Percentiles rank a stretch among this genome's conserved stretches.
Evolutionary conservation across 371 early-diverging fungal genomes (phyloP).

Genomic region (Rhizopus stolonifer): DNA sequence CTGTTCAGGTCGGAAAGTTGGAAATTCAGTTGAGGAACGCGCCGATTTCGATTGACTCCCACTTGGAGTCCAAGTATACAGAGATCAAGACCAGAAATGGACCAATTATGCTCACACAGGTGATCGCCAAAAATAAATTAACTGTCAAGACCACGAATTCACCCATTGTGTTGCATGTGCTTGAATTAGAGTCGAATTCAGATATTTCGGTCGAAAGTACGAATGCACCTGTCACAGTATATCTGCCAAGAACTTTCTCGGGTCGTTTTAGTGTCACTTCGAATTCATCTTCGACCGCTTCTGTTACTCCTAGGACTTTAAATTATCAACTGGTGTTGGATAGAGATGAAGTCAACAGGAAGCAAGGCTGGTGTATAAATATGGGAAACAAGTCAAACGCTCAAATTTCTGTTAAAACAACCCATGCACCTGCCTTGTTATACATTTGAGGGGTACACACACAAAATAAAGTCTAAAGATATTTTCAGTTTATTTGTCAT

Average conservation of each 20-base stretch:
- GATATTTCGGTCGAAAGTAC: conserved; percentile 5
- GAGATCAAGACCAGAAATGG: conserved; percentile 16
- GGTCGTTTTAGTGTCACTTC: conserved; percentile 5
- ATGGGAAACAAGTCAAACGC: conserved; percentile 6
- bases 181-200: conserved; percentile 1
- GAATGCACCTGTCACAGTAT: conserved; percentile 13
- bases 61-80: background rate
- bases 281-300: background rate
- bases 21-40: background rate
- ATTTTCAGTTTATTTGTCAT: too few relatives aligned
- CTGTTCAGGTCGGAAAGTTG: background rate
- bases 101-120: conserved; percentile 7
- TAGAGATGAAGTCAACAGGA: conserved; percentile 3
- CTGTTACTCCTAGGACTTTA: background rate
- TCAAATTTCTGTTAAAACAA: conserved; percentile 12
- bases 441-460: too few relatives aligned
- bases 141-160: conserved; percentile 13
- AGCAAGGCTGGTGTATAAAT: conserved; percentile 14
- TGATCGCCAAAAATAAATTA: background rate
- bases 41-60: background rate
- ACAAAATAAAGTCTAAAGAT: too few relatives aligned
- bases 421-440: conserved; percentile 14
- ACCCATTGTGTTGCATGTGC: conserved; percentile 11
- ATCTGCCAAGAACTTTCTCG: conserved; percentile 12
- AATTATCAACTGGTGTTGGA: background rate